Evolutionary conservation across 1,284 basidiomycete genomes (phyloP).

Genomic region (Tilletia walkeri): DNA sequence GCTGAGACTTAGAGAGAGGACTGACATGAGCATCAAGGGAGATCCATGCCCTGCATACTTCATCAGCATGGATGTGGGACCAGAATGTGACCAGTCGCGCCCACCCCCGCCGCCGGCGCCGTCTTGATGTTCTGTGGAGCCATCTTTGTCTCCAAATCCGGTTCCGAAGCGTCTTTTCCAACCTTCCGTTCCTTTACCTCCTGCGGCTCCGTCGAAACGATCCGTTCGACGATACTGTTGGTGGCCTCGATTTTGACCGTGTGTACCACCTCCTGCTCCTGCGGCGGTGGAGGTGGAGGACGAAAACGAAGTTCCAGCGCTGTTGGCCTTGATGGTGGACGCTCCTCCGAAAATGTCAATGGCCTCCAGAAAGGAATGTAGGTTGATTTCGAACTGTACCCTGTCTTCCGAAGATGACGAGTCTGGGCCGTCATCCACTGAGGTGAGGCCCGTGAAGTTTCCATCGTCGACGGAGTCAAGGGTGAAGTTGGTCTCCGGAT

Average conservation of each 20-base stretch:
- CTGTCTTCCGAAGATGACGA: constrained; percentile 45
- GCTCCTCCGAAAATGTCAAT: constrained; percentile 89
- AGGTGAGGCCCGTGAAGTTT: neutral
- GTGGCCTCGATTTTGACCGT: neutral
- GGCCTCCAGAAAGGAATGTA: constrained; percentile 79
- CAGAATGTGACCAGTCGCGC: constrained; percentile 20
- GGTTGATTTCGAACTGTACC: constrained; percentile 72
- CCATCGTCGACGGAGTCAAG: constrained; percentile 15
- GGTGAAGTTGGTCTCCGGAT: constrained; percentile 49
- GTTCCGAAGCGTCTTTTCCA: constrained; percentile 20
- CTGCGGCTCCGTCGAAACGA: neutral
- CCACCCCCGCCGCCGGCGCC: constrained; percentile 23
- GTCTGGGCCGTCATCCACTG: no score
- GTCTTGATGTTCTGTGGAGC: constrained; percentile 15
- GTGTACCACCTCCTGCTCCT: neutral
- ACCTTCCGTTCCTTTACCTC: constrained; percentile 4
- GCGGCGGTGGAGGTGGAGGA: constrained; percentile 18
- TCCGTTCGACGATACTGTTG: neutral
- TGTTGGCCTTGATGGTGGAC: constrained; percentile 44
- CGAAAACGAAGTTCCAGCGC: constrained; percentile 21
- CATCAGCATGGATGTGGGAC: constrained; percentile 60
- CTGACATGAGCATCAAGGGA: constrained; percentile 28
- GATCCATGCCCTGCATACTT: constrained; percentile 42
- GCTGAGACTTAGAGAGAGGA: neutral
- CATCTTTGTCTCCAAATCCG: neutral